phyloP scores from a whole-genome alignment of 2,329 filamentous ascomycete genomes.

The Ophiostoma ips region DNA sequence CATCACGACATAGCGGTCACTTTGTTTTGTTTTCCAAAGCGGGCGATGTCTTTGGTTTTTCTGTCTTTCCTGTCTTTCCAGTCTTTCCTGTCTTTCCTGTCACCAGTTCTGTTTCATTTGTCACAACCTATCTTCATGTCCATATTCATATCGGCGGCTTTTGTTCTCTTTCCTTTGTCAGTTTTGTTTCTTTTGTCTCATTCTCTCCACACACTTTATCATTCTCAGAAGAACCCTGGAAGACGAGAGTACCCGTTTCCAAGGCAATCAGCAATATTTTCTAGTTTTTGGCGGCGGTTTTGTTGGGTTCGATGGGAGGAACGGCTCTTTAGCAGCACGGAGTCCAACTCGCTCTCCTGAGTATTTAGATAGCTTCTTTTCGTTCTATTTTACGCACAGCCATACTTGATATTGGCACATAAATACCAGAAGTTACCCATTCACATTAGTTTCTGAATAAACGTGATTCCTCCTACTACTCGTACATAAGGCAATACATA shows the following conservation, averaged over 20 bases:
- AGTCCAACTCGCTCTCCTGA: slow-evolving; percentile 48
- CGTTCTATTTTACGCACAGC: slow-evolving; percentile 18
- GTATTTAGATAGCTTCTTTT: slow-evolving; percentile 39
- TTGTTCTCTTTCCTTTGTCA: slow-evolving; percentile 9
- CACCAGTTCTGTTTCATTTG: background rate
- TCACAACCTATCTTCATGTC: slow-evolving; percentile 1
- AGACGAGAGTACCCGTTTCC: slow-evolving; percentile 6
- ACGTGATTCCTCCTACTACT: too few species aligned
- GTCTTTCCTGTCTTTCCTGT: background rate
- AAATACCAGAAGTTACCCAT: slow-evolving; percentile 57
- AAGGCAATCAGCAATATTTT: slow-evolving; percentile 15
- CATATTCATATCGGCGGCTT: background rate
- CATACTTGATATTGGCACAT: slow-evolving; percentile 12
- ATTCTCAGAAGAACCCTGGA: background rate
- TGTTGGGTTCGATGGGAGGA: slow-evolving; percentile 9
- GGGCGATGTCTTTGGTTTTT: background rate
- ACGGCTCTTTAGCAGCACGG: background rate
- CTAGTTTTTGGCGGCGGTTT: slow-evolving; percentile 14
- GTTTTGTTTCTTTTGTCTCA: slow-evolving; percentile 17
- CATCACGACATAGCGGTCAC: background rate
- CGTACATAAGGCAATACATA: too few species aligned
- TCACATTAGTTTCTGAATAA: slow-evolving; percentile 21
- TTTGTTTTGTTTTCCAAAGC: background rate
- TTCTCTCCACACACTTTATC: slow-evolving; percentile 6
- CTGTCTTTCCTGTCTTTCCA: background rate